phyloP scores from a whole-genome alignment of 176 grass and related monocot genomes.

The Triticum turgidum region DNA sequence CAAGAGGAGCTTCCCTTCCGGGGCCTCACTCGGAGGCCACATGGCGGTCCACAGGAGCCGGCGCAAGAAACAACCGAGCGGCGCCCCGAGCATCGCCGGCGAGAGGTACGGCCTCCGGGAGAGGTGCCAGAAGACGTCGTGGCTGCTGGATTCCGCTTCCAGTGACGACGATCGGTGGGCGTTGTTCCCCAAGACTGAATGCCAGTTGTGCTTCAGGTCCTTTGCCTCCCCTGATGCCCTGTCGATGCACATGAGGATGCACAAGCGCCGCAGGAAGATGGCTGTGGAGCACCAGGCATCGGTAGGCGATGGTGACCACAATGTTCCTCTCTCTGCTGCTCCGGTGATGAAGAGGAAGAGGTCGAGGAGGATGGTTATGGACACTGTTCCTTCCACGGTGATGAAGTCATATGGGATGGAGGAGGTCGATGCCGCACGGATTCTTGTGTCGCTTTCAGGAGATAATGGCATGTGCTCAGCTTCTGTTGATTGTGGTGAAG shows the following conservation, averaged over 20 bases:
- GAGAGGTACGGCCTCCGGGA: constrained; percentile 23
- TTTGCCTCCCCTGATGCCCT: constrained; percentile 15
- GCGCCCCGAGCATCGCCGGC: background rate
- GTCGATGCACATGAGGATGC: constrained; percentile 27
- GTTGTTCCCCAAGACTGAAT: constrained; percentile 22
- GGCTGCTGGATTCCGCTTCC: constrained; percentile 10
- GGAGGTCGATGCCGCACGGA: constrained; percentile 27
- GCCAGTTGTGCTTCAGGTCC: constrained; percentile 41
- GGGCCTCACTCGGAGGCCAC: constrained; percentile 36
- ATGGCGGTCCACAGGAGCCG: constrained; percentile 26
- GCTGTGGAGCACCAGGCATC: background rate
- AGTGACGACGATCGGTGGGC: constrained; percentile 24
- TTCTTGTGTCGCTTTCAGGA: constrained; percentile 46
- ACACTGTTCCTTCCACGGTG: background rate
- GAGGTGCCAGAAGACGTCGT: background rate
- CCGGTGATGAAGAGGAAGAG: background rate
- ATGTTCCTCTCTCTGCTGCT: background rate
- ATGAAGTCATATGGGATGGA: constrained; percentile 25
- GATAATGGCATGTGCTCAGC: constrained; percentile 19
- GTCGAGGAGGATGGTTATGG: background rate
- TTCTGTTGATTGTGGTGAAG: background rate
- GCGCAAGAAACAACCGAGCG: constrained; percentile 4
- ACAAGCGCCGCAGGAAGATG: background rate
- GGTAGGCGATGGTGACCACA: background rate
- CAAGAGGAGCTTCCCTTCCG: constrained; percentile 45